Evolutionary conservation across 176 grass and related monocot species (phyloP).

Genomic region (Cocos nucifera): DNA sequence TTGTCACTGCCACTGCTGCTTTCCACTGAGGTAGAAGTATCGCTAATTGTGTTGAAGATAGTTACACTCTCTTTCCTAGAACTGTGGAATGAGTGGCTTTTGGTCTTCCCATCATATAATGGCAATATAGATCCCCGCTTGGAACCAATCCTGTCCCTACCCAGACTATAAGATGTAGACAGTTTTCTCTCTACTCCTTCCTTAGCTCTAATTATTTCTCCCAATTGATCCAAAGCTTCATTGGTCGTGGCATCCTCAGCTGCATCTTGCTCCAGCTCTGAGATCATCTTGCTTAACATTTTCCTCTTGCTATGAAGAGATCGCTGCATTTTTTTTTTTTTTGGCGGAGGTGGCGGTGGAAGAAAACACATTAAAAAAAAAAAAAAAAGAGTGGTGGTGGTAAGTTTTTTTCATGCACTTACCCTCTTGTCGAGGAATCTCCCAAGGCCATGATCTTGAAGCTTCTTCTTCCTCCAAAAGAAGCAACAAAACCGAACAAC

Average conservation of each 20-base stretch:
- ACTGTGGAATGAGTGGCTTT: slow-evolving; percentile 63
- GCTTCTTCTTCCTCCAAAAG: slow-evolving; percentile 81
- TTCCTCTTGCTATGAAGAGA: slow-evolving; percentile 55
- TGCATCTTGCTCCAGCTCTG: slow-evolving; percentile 47
- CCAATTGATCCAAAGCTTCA: slow-evolving; percentile 40
- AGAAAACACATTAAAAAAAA: neutral
- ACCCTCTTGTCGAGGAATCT: slow-evolving; percentile 76
- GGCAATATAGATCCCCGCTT: slow-evolving; percentile 42
- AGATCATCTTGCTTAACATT: slow-evolving; percentile 49
- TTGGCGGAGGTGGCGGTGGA: slow-evolving; percentile 9
- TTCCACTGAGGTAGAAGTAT: slow-evolving; percentile 34
- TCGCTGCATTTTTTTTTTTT: slow-evolving; percentile 22
- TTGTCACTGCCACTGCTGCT: slow-evolving; percentile 23
- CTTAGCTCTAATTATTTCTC: slow-evolving; percentile 67
- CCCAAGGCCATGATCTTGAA: slow-evolving; percentile 44
- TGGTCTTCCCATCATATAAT: slow-evolving; percentile 40
- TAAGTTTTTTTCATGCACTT: slow-evolving; percentile 1
- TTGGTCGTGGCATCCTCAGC: slow-evolving; percentile 36
- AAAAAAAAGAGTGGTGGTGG: slow-evolving; percentile 2
- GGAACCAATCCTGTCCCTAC: slow-evolving; percentile 30
- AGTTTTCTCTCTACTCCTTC: slow-evolving; percentile 55
- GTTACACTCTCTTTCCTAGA: slow-evolving; percentile 41
- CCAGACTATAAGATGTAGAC: slow-evolving; percentile 52
- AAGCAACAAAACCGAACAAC: slow-evolving; percentile 47
- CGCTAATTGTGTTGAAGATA: slow-evolving; percentile 35